Evolutionary conservation across 140 eudicot genomes (phyloP).

Genomic region (Bidens hawaiensis): DNA sequence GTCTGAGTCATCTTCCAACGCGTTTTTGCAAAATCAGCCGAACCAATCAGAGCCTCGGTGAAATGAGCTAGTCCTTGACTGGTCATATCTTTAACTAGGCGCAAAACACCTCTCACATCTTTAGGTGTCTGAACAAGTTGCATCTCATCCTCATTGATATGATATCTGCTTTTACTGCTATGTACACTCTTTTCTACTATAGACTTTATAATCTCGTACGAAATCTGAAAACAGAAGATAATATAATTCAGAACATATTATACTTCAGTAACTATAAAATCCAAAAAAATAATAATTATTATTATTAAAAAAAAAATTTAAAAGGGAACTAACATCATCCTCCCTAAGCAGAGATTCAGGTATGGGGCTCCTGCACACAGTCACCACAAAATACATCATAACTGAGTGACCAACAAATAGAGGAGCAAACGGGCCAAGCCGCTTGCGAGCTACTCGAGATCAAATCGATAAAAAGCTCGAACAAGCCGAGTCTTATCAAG

Average conservation of each 20-base stretch:
- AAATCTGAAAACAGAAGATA: slow-evolving; percentile 33
- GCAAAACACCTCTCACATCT: slow-evolving; percentile 19
- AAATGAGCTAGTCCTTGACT: slow-evolving; percentile 46
- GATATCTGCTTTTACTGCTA: slow-evolving; percentile 13
- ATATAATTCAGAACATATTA: neutral
- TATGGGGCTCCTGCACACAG: slow-evolving; percentile 40
- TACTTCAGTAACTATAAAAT: neutral
- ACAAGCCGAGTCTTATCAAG: no score
- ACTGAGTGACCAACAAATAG: neutral
- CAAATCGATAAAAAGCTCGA: no score
- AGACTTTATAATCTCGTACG: slow-evolving; percentile 43
- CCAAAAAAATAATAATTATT: no score
- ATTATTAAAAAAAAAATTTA: neutral
- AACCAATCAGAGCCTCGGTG: slow-evolving; percentile 35
- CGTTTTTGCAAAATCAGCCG: slow-evolving; percentile 46
- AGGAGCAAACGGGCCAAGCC: no score
- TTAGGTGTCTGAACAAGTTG: slow-evolving; percentile 17
- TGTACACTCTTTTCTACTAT: slow-evolving; percentile 32
- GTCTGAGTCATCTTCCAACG: slow-evolving; percentile 52
- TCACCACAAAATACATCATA: neutral
- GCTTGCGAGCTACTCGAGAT: no score
- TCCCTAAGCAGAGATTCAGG: slow-evolving; percentile 64
- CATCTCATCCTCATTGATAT: slow-evolving; percentile 13
- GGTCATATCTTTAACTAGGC: slow-evolving; percentile 55
- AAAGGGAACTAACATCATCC: slow-evolving; percentile 84